phyloP scores from a whole-genome alignment of 139 green algal species.

The Coelastrella sp. region DNA sequence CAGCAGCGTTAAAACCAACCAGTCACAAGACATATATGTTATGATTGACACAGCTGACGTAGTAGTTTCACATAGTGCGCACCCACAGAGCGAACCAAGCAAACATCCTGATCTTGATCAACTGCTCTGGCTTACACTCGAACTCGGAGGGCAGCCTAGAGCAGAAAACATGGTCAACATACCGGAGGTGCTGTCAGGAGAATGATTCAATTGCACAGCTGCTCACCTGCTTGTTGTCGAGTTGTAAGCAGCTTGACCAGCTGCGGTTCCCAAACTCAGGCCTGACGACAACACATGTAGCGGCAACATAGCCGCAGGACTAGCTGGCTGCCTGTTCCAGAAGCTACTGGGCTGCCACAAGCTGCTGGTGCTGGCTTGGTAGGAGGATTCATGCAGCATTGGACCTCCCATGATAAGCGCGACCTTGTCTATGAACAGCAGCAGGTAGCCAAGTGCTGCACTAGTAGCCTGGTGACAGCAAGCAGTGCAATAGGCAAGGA shows the following conservation, averaged over 20 bases:
- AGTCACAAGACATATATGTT: too few species aligned
- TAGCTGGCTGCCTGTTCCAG: conserved; percentile 61
- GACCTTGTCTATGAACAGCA: conserved; percentile 73
- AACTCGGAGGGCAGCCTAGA: too few species aligned
- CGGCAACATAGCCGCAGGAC: conserved; percentile 57
- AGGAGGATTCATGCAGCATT: conserved; percentile 68
- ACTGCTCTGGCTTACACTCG: too few species aligned
- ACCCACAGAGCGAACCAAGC: too few species aligned
- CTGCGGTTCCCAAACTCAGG: background rate
- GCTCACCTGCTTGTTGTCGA: conserved; percentile 21
- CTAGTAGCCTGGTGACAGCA: conserved; percentile 51
- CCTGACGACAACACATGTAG: conserved; percentile 58
- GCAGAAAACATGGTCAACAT: too few species aligned
- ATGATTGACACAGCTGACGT: too few species aligned
- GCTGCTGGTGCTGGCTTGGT: conserved; percentile 66
- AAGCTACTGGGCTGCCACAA: conserved; percentile 75
- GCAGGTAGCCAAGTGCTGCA: conserved; percentile 73
- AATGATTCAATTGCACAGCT: too few species aligned
- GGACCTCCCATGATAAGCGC: conserved; percentile 69
- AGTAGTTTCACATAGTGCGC: background rate
- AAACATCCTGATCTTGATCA: too few species aligned
- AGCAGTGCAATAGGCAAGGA: background rate
- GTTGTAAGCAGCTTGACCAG: conserved; percentile 23
- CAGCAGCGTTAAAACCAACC: background rate
- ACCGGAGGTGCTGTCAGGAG: too few species aligned